These are phyloP conservation scores for Quercus variabilis DNA, from an alignment of 306 rosid genomes.

Conservation along the genomic window DNA sequence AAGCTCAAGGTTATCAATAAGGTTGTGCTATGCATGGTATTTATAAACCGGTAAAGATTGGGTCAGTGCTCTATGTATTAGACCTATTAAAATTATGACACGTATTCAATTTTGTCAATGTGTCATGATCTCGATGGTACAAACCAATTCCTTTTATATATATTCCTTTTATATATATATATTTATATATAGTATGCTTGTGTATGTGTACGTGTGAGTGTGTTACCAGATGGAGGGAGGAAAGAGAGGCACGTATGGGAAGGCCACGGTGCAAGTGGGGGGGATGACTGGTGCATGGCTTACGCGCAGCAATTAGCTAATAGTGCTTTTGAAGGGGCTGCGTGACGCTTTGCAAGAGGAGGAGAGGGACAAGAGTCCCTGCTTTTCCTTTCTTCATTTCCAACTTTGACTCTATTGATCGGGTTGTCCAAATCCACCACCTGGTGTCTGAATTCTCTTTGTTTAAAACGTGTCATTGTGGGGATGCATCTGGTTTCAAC, in stretches of 20 bases:
- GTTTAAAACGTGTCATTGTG: slow-evolving; percentile 13
- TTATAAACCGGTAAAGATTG: too few species aligned
- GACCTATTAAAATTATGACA: too few species aligned
- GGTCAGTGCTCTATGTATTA: too few species aligned
- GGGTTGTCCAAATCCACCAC: neutral
- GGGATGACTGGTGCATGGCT: slow-evolving; percentile 48
- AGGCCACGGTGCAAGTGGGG: slow-evolving; percentile 36
- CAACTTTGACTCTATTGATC: slow-evolving; percentile 16
- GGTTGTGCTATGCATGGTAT: neutral
- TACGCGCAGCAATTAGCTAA: slow-evolving; percentile 44
- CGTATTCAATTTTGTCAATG: too few species aligned
- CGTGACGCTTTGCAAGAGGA: slow-evolving; percentile 38
- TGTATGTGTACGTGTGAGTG: too few species aligned
- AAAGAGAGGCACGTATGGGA: slow-evolving; percentile 35
- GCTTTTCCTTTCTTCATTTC: neutral
- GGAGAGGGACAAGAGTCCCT: neutral
- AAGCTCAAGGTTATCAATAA: neutral
- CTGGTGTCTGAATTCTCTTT: neutral
- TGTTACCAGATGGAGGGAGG: slow-evolving; percentile 40
- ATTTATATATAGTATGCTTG: neutral
- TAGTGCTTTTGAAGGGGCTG: slow-evolving; percentile 14
- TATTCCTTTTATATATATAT: too few species aligned
- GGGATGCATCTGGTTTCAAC: slow-evolving; percentile 23
- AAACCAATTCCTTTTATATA: too few species aligned
- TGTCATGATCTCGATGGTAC: too few species aligned